Evolutionary conservation across 225 moss, liverwort and hornwort genomes (phyloP), one percentile per base, ranked within the genome.

Genomic region (Asterella californica): DNA sequence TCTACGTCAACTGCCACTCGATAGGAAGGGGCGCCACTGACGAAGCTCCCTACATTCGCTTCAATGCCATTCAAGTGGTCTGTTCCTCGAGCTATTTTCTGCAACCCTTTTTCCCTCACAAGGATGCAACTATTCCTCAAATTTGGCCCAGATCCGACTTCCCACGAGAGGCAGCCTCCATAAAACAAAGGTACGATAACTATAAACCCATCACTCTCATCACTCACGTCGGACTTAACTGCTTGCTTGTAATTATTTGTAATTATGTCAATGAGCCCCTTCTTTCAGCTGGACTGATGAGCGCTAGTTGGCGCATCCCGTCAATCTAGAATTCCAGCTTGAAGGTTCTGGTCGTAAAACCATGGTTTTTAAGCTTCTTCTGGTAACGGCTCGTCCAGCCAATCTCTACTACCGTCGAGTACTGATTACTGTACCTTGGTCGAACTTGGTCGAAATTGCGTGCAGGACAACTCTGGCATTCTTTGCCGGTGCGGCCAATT

Each of bases 1-100:
- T 86, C 78, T 86, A 78, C 32, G 86, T 89, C 24, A 86, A 82
- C 12, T 86, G 89, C 49, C 89, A 89, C 78, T 89, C 89, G 10
- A 79, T 89, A 18, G 86, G 86, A 25, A 80, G 82, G 30, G 76
- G 60, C 33, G 88, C 84, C 70, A 84, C 86, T 0, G 80, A 78
- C 11, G 72, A 76, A 63, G 86, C 86, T 70, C 59, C 45, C 6
- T 63, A 84, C 33, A 50, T 89, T 59, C 75, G 89, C 19, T 68
- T 4, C 29, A 89, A 84, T 81, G 82, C 84, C 54, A 86, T 86
- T 32, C 89, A 89, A 79, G 82, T 84, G 10, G 84, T 86, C 33
- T 86, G 89, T 54, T 86, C 86, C n/a, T 86, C 86, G 15, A 89
- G 72, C 62, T 82, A 84, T 18, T 63, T 76, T 46, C 42, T 82